Base-by-base conservation (phyloP, 306 rosid genomes). In the Prosopis cineraria region DNA sequence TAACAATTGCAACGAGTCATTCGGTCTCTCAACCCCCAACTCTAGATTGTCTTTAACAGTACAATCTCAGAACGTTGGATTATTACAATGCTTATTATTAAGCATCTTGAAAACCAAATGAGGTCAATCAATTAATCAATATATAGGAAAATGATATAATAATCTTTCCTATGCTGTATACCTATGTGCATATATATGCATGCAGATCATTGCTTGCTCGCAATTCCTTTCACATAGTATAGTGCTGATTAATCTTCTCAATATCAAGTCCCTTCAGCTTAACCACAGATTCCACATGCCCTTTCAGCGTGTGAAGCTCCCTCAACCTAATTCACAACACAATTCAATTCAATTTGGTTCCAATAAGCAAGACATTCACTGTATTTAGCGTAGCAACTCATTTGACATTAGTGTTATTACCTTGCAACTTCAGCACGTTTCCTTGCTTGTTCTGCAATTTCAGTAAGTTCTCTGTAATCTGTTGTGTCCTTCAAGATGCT, bases 281-380 rank as follows among this genome's bases (percentile, higher is more conserved):
- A 63, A 92, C 97, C 34, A 92, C 91, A 0, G 97, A 92, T 30
- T 92, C 97, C 0, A 92, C 90, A 33, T 92, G 97, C 13, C 97
- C 97, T 70, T 92, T 92, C 19, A 92, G 87, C 11, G 97, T 90
- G 68, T 92, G 89, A 76, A 90, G 95, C 87, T 91, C 97, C 79
- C 97, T 88, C 85, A 91, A 79, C 88, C 96, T 91, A n/a, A n/a
- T n/a, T 72, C 30, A 71, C 68, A 53, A 67, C 17, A 34, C 29
- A 75, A 72, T 5, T 12, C 11, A 5, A 17, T 20, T 72, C 68
- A 62, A 31, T 62, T 58, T 60, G 20, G n/a, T 74, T 22, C 41
- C 4, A 7, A 30, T 56, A 11, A 56, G 8, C 5, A 17, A 48
- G 55, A 48, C 24, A n/a, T n/a, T n/a, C n/a, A 1, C 53, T 45